These are phyloP conservation scores for Luzula sylvatica DNA, from an alignment of 176 grass and related monocot genomes.

Conservation along the genomic window DNA sequence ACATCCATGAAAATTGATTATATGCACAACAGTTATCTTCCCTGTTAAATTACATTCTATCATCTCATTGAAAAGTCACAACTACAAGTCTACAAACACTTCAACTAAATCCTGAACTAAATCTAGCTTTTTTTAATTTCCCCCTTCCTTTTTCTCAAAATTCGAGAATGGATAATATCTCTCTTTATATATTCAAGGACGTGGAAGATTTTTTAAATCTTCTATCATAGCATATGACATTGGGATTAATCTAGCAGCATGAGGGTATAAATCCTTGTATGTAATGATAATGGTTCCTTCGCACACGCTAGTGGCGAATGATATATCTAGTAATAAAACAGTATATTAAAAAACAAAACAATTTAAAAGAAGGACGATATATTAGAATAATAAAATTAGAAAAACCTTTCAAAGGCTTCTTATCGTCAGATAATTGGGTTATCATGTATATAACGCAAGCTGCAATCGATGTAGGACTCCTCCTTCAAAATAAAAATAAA, in stretches of 20 bases:
- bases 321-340: slow-evolving; percentile 46
- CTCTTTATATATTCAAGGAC: slow-evolving; percentile 30
- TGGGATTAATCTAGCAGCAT: slow-evolving; percentile 68
- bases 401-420: slow-evolving; percentile 80
- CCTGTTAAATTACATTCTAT: too few relatives aligned
- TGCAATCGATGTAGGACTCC: slow-evolving; percentile 81
- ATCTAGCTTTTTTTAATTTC: too few relatives aligned
- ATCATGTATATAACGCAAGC: slow-evolving; percentile 94
- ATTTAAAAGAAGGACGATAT: too few relatives aligned
- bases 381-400: neutral
- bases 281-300: slow-evolving; percentile 93
- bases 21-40: too few relatives aligned
- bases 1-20: too few relatives aligned
- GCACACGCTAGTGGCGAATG: slow-evolving; percentile 70
- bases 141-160: too few relatives aligned
- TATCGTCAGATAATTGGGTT: slow-evolving; percentile 82
- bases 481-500: slow-evolving; percentile 37
- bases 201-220: slow-evolving; percentile 81
- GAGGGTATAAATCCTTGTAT: slow-evolving; percentile 77
- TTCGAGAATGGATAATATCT: too few relatives aligned
- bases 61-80: too few relatives aligned
- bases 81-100: too few relatives aligned
- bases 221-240: slow-evolving; percentile 67
- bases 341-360: too few relatives aligned
- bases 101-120: too few relatives aligned